Evolutionary conservation across 257 asterid genomes (phyloP).

Genomic region (Salvia hispanica): DNA sequence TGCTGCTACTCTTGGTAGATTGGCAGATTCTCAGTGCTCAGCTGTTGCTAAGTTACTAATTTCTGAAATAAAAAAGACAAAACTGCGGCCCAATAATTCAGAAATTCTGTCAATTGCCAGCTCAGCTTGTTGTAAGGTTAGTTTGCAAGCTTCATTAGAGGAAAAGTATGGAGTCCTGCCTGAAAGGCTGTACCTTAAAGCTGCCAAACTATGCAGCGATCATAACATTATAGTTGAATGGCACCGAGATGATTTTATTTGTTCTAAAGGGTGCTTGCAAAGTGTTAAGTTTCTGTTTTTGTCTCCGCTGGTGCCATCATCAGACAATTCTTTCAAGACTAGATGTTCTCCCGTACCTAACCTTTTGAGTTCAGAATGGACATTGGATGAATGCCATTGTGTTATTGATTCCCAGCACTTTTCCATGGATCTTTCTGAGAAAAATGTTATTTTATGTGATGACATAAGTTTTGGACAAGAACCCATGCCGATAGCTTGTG

Average conservation of each 20-base stretch:
- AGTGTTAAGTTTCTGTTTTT: conserved; percentile 37
- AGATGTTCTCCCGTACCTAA: conserved; percentile 38
- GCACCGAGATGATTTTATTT: conserved; percentile 79
- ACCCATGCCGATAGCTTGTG: conserved; percentile 84
- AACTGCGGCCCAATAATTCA: conserved; percentile 72
- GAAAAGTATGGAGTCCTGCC: conserved; percentile 73
- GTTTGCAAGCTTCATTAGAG: conserved; percentile 66
- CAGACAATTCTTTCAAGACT: conserved; percentile 38
- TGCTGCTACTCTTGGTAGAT: conserved; percentile 59
- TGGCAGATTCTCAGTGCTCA: conserved; percentile 86
- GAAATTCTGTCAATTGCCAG: conserved; percentile 80
- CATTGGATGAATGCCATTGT: conserved; percentile 82
- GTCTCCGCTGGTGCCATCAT: conserved; percentile 51
- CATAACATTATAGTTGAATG: conserved; percentile 72
- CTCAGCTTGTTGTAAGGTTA: conserved; percentile 74
- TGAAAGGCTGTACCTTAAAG: conserved; percentile 71
- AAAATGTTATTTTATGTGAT: conserved; percentile 75
- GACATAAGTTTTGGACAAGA: conserved; percentile 93
- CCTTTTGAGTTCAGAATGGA: conserved; percentile 63
- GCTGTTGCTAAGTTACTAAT: conserved; percentile 72
- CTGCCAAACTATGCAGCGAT: conserved; percentile 94
- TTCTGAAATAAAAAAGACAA: conserved; percentile 77
- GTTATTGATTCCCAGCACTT: conserved; percentile 85
- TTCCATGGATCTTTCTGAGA: conserved; percentile 78
- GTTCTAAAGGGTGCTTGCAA: conserved; percentile 76